Evolutionary conservation across 805 yeast species (phyloP).

Genomic region (Barnettozyma sucrosica): DNA sequence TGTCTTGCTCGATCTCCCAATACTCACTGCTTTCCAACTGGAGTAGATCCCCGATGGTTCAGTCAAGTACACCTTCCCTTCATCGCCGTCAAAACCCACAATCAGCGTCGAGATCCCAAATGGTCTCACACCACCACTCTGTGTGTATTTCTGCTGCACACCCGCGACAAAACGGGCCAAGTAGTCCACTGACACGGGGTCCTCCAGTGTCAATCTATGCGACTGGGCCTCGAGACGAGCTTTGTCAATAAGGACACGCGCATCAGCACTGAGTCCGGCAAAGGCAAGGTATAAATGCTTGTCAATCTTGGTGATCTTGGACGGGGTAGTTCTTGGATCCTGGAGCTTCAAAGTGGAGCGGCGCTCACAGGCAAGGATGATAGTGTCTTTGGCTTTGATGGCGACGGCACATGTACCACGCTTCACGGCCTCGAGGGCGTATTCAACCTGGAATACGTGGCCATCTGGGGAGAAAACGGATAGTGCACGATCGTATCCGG

Average conservation of each 20-base stretch:
- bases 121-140: constrained; percentile 97
- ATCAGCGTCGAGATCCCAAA: constrained; percentile 93
- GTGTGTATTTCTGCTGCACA: constrained; percentile 94
- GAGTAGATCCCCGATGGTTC: constrained; percentile 97
- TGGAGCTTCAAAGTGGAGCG: constrained; percentile 92
- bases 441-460: constrained; percentile 97
- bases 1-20: constrained; percentile 91
- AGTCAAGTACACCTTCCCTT: constrained; percentile 85
- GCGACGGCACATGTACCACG: constrained; percentile 99
- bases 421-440: constrained; percentile 95
- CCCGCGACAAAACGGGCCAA: constrained; percentile 95
- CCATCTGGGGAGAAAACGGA: constrained; percentile 98
- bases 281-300: constrained; percentile 87
- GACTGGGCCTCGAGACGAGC: constrained; percentile 97
- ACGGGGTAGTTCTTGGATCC: constrained; percentile 94
- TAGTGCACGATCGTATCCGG: constrained; percentile 98
- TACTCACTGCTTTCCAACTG: constrained; percentile 97
- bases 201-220: constrained; percentile 89
- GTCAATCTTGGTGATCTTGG: constrained; percentile 88
- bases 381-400: constrained; percentile 82
- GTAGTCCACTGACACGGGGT: constrained; percentile 86
- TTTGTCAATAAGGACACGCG: constrained; percentile 87
- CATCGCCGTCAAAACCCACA: constrained; percentile 89
- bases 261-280: constrained; percentile 98
- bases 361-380: constrained; percentile 94